A percentile compares a stretch with the other conserved stretches of the same genome.
These are phyloP conservation scores for Citrus hindsii DNA, from an alignment of 345 rosid species.

Conservation along the genomic window DNA sequence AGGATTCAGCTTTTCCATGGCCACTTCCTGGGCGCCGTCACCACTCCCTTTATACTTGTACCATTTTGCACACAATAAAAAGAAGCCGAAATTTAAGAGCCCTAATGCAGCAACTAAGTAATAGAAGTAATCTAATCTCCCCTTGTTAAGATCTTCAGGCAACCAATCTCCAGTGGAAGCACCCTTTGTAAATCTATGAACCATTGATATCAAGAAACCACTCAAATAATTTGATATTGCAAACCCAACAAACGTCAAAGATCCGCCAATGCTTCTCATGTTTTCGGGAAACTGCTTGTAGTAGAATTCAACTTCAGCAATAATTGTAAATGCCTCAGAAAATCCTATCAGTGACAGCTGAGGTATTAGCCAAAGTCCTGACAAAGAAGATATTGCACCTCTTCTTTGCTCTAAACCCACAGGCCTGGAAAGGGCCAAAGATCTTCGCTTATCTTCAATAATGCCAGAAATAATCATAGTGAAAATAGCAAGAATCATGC, in stretches of 20 bases:
- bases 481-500: constrained; percentile 28
- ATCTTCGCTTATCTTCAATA: constrained; percentile 29
- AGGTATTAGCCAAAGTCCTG: constrained; percentile 38
- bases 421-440: constrained; percentile 17
- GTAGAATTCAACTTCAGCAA: constrained; percentile 39
- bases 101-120: constrained; percentile 39
- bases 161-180: constrained; percentile 40
- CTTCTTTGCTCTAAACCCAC: constrained; percentile 21
- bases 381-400: constrained; percentile 36
- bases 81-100: constrained; percentile 33
- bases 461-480: constrained; percentile 33
- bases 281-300: constrained; percentile 58
- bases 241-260: constrained; percentile 29
- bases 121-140: constrained; percentile 43
- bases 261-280: constrained; percentile 45
- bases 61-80: constrained; percentile 35
- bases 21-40: not conserved
- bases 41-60: constrained; percentile 35
- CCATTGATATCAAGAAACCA: constrained; percentile 32
- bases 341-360: constrained; percentile 36
- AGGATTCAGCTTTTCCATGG: constrained; percentile 4
- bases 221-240: constrained; percentile 38
- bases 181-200: constrained; percentile 28
- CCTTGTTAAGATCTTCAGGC: constrained; percentile 50
- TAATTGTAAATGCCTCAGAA: constrained; percentile 27